A percentile compares a stretch with the other conserved stretches of the same genome.
These are phyloP conservation scores for Zasmidium cellare DNA, from an alignment of 2,329 filamentous ascomycete genomes.

Conservation along the genomic window DNA sequence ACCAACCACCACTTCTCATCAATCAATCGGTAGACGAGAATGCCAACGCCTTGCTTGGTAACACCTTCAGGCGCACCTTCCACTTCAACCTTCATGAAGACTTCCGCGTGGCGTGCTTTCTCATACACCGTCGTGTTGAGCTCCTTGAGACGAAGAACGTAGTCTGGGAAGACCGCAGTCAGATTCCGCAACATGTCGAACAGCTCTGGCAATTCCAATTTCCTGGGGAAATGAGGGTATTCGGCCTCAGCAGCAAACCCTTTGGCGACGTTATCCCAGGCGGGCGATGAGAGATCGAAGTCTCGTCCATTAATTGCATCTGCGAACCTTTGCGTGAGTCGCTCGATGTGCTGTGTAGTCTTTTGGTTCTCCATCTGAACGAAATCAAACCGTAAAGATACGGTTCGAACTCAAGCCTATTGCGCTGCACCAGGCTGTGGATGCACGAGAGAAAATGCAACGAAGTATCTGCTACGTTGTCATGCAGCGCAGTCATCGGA, in stretches of 20 bases:
- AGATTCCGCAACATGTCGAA: not conserved
- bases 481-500: no score
- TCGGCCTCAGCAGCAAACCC: not conserved
- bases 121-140: not conserved
- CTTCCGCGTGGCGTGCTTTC: not conserved
- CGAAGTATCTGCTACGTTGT: not conserved
- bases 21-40: not conserved
- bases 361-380: not conserved
- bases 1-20: slow-evolving; percentile 1
- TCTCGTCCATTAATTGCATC: slow-evolving; percentile 3
- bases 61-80: not conserved
- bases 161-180: not conserved
- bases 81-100: slow-evolving; percentile 1
- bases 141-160: not conserved
- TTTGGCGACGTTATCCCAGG: slow-evolving; percentile 1
- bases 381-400: no score
- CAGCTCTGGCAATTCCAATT: not conserved
- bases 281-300: not conserved
- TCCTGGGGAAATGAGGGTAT: not conserved
- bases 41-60: not conserved
- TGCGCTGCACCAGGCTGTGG: no score
- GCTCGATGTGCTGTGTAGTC: not conserved
- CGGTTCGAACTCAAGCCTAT: no score
- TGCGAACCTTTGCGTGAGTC: not conserved
- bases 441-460: not conserved